phyloP scores from a whole-genome alignment of 306 rosid species.

The Quercus alba region DNA sequence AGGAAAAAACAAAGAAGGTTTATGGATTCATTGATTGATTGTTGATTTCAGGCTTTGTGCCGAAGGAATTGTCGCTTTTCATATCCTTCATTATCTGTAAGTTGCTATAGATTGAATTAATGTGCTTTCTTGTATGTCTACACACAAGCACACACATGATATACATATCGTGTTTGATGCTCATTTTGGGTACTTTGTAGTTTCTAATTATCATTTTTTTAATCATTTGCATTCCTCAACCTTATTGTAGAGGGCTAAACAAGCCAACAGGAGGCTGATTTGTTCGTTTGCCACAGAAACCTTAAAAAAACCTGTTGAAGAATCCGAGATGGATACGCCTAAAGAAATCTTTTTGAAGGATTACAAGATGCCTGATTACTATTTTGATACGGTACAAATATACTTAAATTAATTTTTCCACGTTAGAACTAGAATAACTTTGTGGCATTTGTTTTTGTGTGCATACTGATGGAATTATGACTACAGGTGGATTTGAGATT shows the following conservation, averaged over 20 bases:
- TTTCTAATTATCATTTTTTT: conserved; percentile 3
- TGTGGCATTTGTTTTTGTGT: not conserved
- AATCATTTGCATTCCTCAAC: conserved; percentile 23
- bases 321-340: conserved; percentile 70
- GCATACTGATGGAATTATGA: conserved; percentile 13
- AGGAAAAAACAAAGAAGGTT: not conserved
- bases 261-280: conserved; percentile 49
- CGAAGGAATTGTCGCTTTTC: conserved; percentile 32
- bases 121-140: conserved; percentile 8
- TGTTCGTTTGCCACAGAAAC: conserved; percentile 79
- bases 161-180: not conserved
- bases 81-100: conserved; percentile 47
- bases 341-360: conserved; percentile 90
- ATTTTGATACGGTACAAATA: conserved; percentile 68
- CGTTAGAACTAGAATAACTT: not conserved
- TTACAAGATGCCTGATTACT: conserved; percentile 87
- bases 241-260: conserved; percentile 52
- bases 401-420: conserved; percentile 12
- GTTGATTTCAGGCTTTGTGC: conserved; percentile 42
- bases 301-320: conserved; percentile 58
- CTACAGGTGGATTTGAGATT: conserved; percentile 81
- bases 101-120: conserved; percentile 27
- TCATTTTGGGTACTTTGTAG: not conserved
- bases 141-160: not conserved
- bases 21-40: conserved; percentile 18